Evolutionary conservation across 441 rosid genomes (phyloP), one percentile per base, ranked within the genome.

Genomic region (Pelargonium myrrhifolium): DNA sequence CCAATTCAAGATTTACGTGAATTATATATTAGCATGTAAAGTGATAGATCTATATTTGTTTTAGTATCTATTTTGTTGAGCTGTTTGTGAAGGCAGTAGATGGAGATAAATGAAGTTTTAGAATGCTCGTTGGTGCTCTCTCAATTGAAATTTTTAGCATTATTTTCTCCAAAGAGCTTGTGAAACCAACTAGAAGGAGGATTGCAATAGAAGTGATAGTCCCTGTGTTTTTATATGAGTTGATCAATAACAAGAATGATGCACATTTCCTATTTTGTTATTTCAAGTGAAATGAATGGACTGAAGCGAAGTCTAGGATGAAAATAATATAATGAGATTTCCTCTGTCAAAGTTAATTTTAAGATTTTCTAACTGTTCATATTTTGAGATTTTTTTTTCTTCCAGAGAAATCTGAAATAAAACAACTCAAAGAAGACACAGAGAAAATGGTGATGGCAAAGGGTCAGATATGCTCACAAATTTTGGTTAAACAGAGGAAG

Each of bases 401-500:
- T 72, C 74, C 82, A 89, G 96, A 81, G 43, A 85, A 81, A 75
- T 77, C 83, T n/a, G 84, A 81, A 42, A 47, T 65, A 17, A 75
- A 68, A 74, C 75, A 78, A 68, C 76, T 87, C 3, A 78, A 75
- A 68, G 87, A 80, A 71, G 93, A 83, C 35, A 68, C 75, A 9
- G 89, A 83, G 70, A 74, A 77, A 78, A 78, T 81, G 87, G 58
- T 74, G 62, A 79, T 74, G 74, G 78, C 15, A 10, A 92, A 82
- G 83, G 91, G 87, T 40, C 67, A 77, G 58, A 72, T 86, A 69
- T 83, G 89, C 79, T 76, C 83, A 1, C 78, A 73, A 73, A 83
- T 89, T 72, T 69, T 83, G 67, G 88, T 53, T n/a, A 87, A 78
- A 64, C 90, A 86, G 77, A 84, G 80, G 62, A 89, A 75, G 77